Evolutionary conservation across 495 filamentous ascomycete species (phyloP).

Genomic region (Cladorrhinum samala): DNA sequence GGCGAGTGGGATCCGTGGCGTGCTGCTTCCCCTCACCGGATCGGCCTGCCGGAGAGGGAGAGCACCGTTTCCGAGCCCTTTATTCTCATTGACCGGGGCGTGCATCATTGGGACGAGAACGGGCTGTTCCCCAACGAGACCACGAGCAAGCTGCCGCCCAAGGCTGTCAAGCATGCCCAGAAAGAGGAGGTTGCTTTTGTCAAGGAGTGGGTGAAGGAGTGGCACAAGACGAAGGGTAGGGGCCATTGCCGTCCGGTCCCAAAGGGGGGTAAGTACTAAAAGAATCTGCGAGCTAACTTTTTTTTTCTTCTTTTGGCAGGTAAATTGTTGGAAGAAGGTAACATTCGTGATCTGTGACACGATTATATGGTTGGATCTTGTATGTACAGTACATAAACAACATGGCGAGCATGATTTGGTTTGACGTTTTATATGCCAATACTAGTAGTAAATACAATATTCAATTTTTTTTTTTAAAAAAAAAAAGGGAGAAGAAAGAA

Average conservation of each 20-base stretch:
- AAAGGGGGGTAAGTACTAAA: background rate
- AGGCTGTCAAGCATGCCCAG: constrained; percentile 49
- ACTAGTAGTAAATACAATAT: no score
- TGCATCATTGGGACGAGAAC: constrained; percentile 72
- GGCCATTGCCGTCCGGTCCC: no score
- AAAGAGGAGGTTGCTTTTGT: constrained; percentile 53
- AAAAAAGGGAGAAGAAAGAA: no score
- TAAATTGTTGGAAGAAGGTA: no score
- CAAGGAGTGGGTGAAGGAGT: constrained; percentile 58
- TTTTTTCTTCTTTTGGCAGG: no score
- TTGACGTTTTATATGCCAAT: no score
- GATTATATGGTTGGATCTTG: no score
- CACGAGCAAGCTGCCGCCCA: constrained; percentile 45
- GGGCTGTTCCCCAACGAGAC: constrained; percentile 58
- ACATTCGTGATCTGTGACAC: no score
- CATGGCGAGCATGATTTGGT: no score
- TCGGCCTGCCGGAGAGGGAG: constrained; percentile 38
- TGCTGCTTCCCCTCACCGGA: constrained; percentile 55
- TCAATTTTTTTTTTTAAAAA: no score
- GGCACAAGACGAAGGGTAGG: constrained; percentile 22
- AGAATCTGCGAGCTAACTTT: constrained; percentile 1
- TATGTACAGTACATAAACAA: no score
- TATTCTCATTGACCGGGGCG: constrained; percentile 54
- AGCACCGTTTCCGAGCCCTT: constrained; percentile 56
- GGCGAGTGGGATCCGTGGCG: constrained; percentile 68